These are phyloP conservation scores for Eucalyptus guilfoylei DNA, from an alignment of 345 rosid genomes.

Conservation along the genomic window DNA sequence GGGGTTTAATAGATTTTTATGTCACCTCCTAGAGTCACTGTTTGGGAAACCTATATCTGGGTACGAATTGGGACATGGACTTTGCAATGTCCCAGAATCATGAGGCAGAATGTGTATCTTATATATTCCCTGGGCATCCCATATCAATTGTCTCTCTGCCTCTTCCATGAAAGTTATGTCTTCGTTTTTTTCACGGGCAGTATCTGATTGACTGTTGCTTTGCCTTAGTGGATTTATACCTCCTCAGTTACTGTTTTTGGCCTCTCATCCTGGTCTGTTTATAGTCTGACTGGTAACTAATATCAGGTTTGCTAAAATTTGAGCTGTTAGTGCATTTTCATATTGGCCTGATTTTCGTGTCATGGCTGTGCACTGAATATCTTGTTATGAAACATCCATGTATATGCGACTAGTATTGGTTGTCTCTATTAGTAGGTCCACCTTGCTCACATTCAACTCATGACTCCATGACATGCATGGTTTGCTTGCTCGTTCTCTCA, in stretches of 20 bases:
- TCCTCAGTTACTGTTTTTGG: background rate
- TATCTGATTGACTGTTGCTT: background rate
- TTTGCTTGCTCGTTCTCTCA: background rate
- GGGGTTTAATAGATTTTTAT: background rate
- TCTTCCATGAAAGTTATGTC: background rate
- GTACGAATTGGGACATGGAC: background rate
- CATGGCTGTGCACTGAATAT: background rate
- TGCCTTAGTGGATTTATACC: background rate
- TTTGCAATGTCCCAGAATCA: background rate
- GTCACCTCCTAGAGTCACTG: background rate
- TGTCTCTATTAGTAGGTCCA: background rate
- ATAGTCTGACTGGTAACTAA: background rate
- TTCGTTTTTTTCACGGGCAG: background rate
- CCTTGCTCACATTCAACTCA: background rate
- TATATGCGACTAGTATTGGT: background rate
- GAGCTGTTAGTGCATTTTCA: background rate
- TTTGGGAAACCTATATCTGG: background rate
- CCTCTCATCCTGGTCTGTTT: background rate
- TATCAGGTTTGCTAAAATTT: background rate
- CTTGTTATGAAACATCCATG: background rate
- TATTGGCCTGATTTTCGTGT: background rate
- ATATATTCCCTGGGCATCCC: background rate
- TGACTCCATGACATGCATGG: background rate
- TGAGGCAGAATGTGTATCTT: background rate
- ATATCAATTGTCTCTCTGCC: background rate